Evolutionary conservation across 768 basidiomycete genomes (phyloP).

Genomic region (Suillus discolor): DNA sequence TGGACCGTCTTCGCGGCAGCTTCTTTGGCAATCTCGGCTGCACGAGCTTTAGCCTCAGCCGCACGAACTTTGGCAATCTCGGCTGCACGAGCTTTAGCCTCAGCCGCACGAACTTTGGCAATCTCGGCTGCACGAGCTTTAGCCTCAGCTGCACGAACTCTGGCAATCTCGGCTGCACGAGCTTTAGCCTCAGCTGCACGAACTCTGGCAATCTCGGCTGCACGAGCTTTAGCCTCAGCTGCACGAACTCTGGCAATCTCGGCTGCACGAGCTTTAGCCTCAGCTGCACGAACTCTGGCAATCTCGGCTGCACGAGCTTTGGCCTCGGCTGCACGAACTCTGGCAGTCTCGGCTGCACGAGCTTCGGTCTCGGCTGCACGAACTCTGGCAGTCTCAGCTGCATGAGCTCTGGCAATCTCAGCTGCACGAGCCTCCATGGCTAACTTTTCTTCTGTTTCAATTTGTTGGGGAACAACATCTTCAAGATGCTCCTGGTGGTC

Average conservation of each 20-base stretch:
- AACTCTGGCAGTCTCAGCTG: not conserved
- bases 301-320: not conserved
- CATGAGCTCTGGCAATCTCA: not conserved
- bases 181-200: not conserved
- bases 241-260: not conserved
- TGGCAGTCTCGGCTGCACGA: not conserved
- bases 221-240: not conserved
- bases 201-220: not conserved
- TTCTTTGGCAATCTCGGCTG: slow-evolving; percentile 19
- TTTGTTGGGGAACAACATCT: not conserved
- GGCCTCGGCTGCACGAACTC: not conserved
- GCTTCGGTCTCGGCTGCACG: not conserved
- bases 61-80: not conserved
- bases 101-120: not conserved
- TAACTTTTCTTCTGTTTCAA: not conserved
- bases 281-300: not conserved
- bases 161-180: slow-evolving; percentile 8
- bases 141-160: slow-evolving; percentile 9
- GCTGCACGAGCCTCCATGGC: not conserved
- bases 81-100: not conserved
- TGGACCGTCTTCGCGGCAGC: slow-evolving; percentile 47
- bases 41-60: not conserved
- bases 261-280: too few species aligned
- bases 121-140: not conserved
- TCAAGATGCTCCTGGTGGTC: not conserved